Evolutionary conservation across 345 rosid genomes (phyloP), one percentile per base, ranked within the genome.

Genomic region (Lepidium sativum): DNA sequence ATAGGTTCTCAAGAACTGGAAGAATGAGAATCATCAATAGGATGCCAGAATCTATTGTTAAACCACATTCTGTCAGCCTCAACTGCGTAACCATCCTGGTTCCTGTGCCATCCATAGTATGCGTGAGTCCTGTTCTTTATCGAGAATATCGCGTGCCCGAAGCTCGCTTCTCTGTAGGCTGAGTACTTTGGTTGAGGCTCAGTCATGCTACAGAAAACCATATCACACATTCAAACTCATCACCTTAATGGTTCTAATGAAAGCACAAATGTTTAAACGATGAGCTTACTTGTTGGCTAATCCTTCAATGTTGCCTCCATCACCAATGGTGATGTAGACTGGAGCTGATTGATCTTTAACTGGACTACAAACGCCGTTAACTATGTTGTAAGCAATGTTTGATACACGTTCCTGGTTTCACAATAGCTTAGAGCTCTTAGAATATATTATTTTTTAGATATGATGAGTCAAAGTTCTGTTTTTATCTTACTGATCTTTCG

Each of bases 121-220:
- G 97, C 96, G 8, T 89, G 99, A 3, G 97, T 86, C 61, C 84
- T 54, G 80, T 94, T 94, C 87, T 86, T 83, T 45, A 89, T 86
- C 37, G 80, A 81, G 2, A 94, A 86, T 31, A 80, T 78, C 9
- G 96, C 99, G 10, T 94, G 97, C 6, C 99, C 97, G 14, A 87
- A 94, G 63, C 99, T 89, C 3, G 97, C 95, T 63, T 94, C 99
- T 1, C 97, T 82, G 31, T 66, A 94, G 1, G 99, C 95, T 2
- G 99, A 94, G 81, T 89, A 94, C 8, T 69, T 66, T 2, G 99
- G 99, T 69, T 94, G 99, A 48, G 96, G 96, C 78, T 88, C 78
- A 0, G 81, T 82, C 97, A 89, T 86, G 73, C 99, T 89, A 79
- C 79, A 79, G 0, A 4, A 48, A 42, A 48, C 14, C 40, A 31